Conservation (phyloP, 2,329 filamentous ascomycete genomes). For the Diplodia mutila region DNA sequence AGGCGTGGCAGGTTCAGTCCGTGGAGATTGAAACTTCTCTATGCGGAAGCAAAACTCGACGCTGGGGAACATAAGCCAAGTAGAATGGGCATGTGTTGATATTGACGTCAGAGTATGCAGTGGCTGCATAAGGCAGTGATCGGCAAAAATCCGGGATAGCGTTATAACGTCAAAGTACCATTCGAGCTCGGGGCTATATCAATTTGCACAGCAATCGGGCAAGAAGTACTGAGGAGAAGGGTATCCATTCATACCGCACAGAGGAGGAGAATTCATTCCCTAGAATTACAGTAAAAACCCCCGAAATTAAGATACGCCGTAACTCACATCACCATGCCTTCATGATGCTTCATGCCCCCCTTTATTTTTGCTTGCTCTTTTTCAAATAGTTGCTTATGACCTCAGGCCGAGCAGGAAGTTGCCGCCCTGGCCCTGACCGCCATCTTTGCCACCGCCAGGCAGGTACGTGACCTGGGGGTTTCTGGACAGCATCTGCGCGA, state of each 20-base stretch:
- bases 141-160: background rate
- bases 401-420: slow-evolving; percentile 70
- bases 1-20: background rate
- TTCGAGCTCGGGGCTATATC: background rate
- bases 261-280: slow-evolving; percentile 42
- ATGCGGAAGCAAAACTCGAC: background rate
- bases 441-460: slow-evolving; percentile 68
- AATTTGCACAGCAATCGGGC: background rate
- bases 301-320: slow-evolving; percentile 27
- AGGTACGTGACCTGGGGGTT: slow-evolving; percentile 98
- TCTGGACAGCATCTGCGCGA: slow-evolving; percentile 82
- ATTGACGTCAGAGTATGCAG: slow-evolving; percentile 8
- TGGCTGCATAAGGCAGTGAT: background rate
- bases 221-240: background rate
- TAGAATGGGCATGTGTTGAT: background rate
- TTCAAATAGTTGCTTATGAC: slow-evolving; percentile 35
- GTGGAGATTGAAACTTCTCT: background rate
- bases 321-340: slow-evolving; percentile 34
- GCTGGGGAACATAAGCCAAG: background rate
- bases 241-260: slow-evolving; percentile 21
- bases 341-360: background rate
- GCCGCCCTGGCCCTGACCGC: slow-evolving; percentile 60
- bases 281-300: slow-evolving; percentile 35
- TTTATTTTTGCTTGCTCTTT: slow-evolving; percentile 4
- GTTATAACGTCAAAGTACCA: background rate